Evolutionary conservation across 768 basidiomycete species (phyloP).

Genomic region (Amanita molliuscula): DNA sequence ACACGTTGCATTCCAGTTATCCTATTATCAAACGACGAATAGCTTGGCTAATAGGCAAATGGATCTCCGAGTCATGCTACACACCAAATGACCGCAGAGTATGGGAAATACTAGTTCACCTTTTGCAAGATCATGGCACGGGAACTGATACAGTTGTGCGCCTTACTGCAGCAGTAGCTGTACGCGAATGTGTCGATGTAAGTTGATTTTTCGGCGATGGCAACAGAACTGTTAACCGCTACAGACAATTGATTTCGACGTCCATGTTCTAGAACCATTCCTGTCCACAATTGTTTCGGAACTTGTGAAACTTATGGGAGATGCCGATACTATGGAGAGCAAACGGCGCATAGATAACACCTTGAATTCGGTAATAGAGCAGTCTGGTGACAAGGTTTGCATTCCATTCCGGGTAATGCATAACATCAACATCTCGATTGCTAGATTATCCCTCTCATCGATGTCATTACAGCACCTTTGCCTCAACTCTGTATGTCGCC

Average conservation of each 20-base stretch:
- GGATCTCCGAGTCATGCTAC: constrained; percentile 62
- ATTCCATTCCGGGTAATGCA: background rate
- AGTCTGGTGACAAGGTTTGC: constrained; percentile 30
- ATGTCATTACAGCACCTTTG: constrained; percentile 51
- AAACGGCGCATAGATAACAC: constrained; percentile 64
- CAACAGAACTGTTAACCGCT: constrained; percentile 6
- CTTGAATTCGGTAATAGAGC: constrained; percentile 61
- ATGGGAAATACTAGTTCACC: constrained; percentile 75
- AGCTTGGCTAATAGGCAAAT: constrained; percentile 90
- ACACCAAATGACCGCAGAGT: constrained; percentile 50
- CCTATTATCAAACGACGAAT: constrained; percentile 91
- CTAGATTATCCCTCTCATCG: constrained; percentile 61
- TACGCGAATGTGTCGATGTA: constrained; percentile 82
- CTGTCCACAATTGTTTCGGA: constrained; percentile 50
- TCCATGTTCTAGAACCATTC: constrained; percentile 57
- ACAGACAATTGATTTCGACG: constrained; percentile 58
- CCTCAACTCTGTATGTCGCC: constrained; percentile 58
- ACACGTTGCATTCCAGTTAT: constrained; percentile 37
- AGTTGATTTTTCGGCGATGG: constrained; percentile 17
- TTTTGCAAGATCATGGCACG: constrained; percentile 57
- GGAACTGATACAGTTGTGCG: constrained; percentile 81
- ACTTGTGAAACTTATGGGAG: constrained; percentile 58
- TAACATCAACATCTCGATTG: constrained; percentile 1
- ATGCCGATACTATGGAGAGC: constrained; percentile 68
- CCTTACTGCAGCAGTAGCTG: constrained; percentile 69